Evolutionary conservation across 2,329 filamentous ascomycete genomes (phyloP), one percentile per base, ranked within the genome.

Genomic region (Pseudogymnoascus sp.): DNA sequence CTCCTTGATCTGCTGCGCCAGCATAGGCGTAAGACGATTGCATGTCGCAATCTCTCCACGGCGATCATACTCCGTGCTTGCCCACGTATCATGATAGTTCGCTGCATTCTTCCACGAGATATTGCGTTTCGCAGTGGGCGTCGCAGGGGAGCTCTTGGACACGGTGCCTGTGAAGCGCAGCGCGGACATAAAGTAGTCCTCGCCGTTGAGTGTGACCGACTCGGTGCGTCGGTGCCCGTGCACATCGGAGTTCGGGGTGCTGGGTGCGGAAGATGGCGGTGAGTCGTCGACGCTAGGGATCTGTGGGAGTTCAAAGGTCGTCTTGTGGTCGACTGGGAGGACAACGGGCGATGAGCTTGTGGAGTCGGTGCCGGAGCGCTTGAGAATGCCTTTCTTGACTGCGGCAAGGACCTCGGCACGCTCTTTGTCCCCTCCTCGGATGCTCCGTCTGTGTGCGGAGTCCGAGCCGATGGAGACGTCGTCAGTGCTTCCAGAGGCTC

Each of bases 1-100:
- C 76, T 99, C 94, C 76, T 97, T 97, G 76, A 99, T 99, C 74
- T 99, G 94, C 76, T 99, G 94, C 48, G 94, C 94, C 64, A 99
- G 82, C 82, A 96, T 92, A 10, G 94, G 94, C 56, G 94, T 99
- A 66, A 99, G 80, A 65, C 92, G 89, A 72, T 99, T 99, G 83
- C 94, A 99, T 1, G 94, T 99, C 9, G 94, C 92, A 75, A 97
- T 89, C 63, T 99, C 94, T 59, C 94, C 94, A 59, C 94, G 85
- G 63, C 94, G 89, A 72, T 99, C 94, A 70, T 99, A 99, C 72
- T 99, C 94, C 67, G 89, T 88, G 70, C 87, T 90, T 2, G 92
- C 91, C 91, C 92, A 99, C 6, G 92, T 97, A 70, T 99, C 94
- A 71, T 96, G 85, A 72, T 96, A 97, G 64, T 96, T 85, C 58